Percentiles rank a stretch among this genome's conserved stretches.
Conservation (phyloP, 306 rosid genomes). For the Bauhinia variegata region DNA sequence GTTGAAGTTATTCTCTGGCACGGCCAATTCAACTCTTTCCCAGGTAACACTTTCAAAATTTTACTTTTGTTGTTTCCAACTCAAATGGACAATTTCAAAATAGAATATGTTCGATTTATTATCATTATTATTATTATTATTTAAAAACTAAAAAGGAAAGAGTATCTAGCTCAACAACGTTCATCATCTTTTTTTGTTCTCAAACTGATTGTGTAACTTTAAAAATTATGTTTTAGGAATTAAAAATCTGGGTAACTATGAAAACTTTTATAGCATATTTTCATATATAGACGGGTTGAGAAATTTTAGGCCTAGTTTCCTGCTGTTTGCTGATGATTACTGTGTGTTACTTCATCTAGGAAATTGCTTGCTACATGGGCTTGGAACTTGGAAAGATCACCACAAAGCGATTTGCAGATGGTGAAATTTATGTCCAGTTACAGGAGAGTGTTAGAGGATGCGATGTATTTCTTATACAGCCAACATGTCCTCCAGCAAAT, state of each 20-base stretch:
- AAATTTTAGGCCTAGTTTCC: background rate
- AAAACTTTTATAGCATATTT: background rate
- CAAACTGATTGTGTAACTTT: too few relatives aligned
- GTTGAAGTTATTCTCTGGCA: constrained; percentile 86
- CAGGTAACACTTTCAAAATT: constrained; percentile 52
- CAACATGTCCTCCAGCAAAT: constrained; percentile 93
- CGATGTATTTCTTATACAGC: constrained; percentile 82
- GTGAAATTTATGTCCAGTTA: constrained; percentile 90
- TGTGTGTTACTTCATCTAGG: constrained; percentile 45
- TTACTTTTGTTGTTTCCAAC: too few relatives aligned
- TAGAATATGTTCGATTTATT: too few relatives aligned
- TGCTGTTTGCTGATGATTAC: constrained; percentile 18
- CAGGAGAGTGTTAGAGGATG: constrained; percentile 98
- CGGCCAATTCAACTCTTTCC: constrained; percentile 31
- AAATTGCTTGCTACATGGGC: constrained; percentile 93
- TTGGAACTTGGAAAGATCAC: constrained; percentile 79
- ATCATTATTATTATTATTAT: too few relatives aligned
- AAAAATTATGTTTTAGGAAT: background rate
- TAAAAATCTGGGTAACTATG: background rate
- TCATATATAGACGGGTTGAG: background rate
- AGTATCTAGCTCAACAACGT: background rate
- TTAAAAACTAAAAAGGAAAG: too few relatives aligned
- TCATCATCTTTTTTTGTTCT: background rate
- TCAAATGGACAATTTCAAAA: background rate
- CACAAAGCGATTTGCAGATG: constrained; percentile 93